phyloP scores from a whole-genome alignment of 2,329 filamentous ascomycete species.

The Didymella pinodella region DNA sequence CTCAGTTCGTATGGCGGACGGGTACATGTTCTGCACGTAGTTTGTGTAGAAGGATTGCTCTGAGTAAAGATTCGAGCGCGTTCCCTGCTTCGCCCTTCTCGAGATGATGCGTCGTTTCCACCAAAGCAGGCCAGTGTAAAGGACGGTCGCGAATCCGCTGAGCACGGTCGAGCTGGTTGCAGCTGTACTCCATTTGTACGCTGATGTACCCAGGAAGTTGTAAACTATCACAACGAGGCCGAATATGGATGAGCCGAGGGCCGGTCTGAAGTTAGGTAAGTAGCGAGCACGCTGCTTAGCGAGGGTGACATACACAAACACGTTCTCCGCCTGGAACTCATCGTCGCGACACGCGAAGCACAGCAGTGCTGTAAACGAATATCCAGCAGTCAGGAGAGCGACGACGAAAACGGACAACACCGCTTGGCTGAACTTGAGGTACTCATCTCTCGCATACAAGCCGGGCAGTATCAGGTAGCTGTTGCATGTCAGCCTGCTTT shows the following conservation, averaged over 20 bases:
- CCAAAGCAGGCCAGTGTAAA: constrained; percentile 55
- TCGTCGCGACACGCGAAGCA: constrained; percentile 57
- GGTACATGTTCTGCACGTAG: constrained; percentile 58
- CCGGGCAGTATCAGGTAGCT: constrained; percentile 60
- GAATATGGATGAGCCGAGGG: constrained; percentile 55
- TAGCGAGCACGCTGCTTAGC: neutral
- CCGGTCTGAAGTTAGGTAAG: constrained; percentile 44
- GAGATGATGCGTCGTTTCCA: constrained; percentile 53
- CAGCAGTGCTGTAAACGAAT: constrained; percentile 58
- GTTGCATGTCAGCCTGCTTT: constrained; percentile 25
- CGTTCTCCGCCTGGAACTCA: constrained; percentile 57
- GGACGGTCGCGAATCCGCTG: constrained; percentile 48
- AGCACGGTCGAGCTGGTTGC: constrained; percentile 56
- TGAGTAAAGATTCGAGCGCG: constrained; percentile 40
- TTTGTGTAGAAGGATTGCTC: constrained; percentile 55
- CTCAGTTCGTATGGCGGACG: constrained; percentile 42
- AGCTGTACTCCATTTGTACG: constrained; percentile 55
- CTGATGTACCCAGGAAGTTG: constrained; percentile 54
- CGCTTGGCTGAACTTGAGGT: constrained; percentile 52
- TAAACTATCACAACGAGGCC: constrained; percentile 60
- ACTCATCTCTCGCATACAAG: constrained; percentile 53
- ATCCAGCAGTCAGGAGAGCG: constrained; percentile 57
- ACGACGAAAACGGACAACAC: constrained; percentile 57
- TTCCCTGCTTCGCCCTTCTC: constrained; percentile 37
- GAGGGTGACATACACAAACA: constrained; percentile 53